Base-by-base conservation (phyloP, 371 early-diverging fungal genomes). In the Mortierella sp. region DNA sequence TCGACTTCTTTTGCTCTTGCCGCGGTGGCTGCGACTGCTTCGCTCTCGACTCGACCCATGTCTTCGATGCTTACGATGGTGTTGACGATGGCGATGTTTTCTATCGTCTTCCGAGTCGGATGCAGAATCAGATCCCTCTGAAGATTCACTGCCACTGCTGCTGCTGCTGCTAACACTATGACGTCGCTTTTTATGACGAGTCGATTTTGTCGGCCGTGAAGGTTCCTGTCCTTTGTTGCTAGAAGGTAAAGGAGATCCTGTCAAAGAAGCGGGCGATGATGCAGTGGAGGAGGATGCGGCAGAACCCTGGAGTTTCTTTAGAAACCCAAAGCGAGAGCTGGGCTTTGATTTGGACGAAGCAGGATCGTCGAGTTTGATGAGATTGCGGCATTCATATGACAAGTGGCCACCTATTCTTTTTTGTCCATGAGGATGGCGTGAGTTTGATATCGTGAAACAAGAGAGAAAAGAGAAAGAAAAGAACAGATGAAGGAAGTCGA, bases 371-470 rank as follows among this genome's bases (percentile, higher is more conserved):
- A 77, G 25, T 28, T 77, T 77, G 59, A 77, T 64, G 29, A 72
- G 21, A 29, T 77, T 77, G 25, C 79, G 64, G 66, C 79, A 77
- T 55, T 77, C 79, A 47, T 55, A 77, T 18, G 79, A 72, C 73
- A 77, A 72, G 46, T 77, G 79, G 11, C 79, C 79, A 60, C 79
- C 79, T 77, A 64, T 23, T 21, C 26, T 44, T n/a, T 16, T 14
- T 11, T 7, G n/a, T 2, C 7, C 14, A 11, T 4, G 25, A 37
- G 37, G 37, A 37, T n/a, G n/a, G 37, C 3, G 9, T 37, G 37
- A 37, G 37, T 37, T 37, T 37, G 9, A 5, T 37, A 37, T 37
- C 37, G n/a, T 37, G 37, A 37, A 37, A 37, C 9, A 5, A 3
- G 37, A 3, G 37, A 9, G 5, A 37, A 37, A 5, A 37, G 9